phyloP scores from a whole-genome alignment of 306 rosid genomes.

The Trichosanthes truncata region DNA sequence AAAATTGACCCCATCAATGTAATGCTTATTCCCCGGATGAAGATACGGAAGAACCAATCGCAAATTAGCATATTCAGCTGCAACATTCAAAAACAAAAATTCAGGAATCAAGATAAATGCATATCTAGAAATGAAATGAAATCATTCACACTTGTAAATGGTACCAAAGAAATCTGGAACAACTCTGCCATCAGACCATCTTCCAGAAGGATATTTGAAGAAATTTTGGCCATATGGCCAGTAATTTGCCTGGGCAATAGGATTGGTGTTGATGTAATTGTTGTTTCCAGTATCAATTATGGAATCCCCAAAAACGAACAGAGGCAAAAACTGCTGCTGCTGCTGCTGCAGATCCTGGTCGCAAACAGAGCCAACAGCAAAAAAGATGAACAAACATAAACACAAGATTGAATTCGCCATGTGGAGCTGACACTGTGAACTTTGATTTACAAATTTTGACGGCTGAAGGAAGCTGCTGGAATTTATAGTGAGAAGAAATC shows the following conservation, averaged over 20 bases:
- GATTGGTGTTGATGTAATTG: constrained; percentile 20
- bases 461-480: not conserved
- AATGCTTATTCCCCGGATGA: constrained; percentile 10
- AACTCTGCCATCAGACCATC: constrained; percentile 37
- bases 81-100: not conserved
- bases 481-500: not conserved
- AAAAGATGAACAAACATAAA: not conserved
- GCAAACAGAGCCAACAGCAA: not conserved
- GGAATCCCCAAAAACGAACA: constrained; percentile 33
- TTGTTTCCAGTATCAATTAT: constrained; percentile 27
- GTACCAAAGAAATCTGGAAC: constrained; percentile 42
- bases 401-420: not conserved
- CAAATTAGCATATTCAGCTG: constrained; percentile 25
- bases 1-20: constrained; percentile 18
- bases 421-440: not conserved
- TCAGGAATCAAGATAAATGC: not conserved
- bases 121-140: not conserved
- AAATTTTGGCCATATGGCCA: constrained; percentile 37
- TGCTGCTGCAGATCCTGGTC: not conserved
- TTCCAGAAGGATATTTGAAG: constrained; percentile 41
- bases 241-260: constrained; percentile 15
- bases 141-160: not conserved
- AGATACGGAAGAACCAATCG: constrained; percentile 17
- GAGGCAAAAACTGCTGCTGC: not conserved
- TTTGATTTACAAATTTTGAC: too few relatives aligned